phyloP scores from a whole-genome alignment of 1,139 yeast genomes.

The Pichia sp. region DNA sequence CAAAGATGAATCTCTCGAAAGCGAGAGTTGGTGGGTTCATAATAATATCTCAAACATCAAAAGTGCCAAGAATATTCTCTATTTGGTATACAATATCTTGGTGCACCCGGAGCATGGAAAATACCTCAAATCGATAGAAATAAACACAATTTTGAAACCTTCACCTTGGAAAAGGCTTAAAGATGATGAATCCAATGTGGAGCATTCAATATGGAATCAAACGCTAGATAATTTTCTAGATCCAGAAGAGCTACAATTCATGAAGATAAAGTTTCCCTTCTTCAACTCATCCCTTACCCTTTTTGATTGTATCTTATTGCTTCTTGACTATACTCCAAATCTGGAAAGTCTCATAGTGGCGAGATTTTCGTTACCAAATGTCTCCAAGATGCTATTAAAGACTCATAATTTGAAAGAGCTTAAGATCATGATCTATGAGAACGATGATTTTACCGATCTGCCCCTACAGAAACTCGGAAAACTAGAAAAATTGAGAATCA shows the following conservation, averaged over 20 bases:
- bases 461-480: conserved; percentile 7
- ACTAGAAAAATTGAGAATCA: conserved; percentile 13
- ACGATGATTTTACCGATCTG: conserved; percentile 6
- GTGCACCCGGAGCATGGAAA: conserved; percentile 9
- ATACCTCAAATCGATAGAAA: conserved; percentile 11
- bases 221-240: conserved; percentile 13
- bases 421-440: conserved; percentile 13
- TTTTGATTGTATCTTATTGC: conserved; percentile 15
- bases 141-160: conserved; percentile 13
- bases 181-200: conserved; percentile 5
- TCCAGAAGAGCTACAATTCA: conserved; percentile 9
- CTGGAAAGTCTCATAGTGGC: conserved; percentile 15
- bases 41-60: conserved; percentile 7
- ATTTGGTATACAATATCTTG: conserved; percentile 16
- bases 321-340: conserved; percentile 15
- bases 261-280: conserved; percentile 8
- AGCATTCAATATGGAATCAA: conserved; percentile 13
- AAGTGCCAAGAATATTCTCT: conserved; percentile 12
- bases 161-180: conserved; percentile 10
- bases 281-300: conserved; percentile 10
- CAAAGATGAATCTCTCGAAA: conserved; percentile 14
- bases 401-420: conserved; percentile 11
- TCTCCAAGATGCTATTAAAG: conserved; percentile 5
- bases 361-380: conserved; percentile 12
- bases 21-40: conserved; percentile 13